These are phyloP conservation scores for Anthracocystis panici-leucophaei DNA, from an alignment of 1,284 basidiomycete species.

Conservation along the genomic window DNA sequence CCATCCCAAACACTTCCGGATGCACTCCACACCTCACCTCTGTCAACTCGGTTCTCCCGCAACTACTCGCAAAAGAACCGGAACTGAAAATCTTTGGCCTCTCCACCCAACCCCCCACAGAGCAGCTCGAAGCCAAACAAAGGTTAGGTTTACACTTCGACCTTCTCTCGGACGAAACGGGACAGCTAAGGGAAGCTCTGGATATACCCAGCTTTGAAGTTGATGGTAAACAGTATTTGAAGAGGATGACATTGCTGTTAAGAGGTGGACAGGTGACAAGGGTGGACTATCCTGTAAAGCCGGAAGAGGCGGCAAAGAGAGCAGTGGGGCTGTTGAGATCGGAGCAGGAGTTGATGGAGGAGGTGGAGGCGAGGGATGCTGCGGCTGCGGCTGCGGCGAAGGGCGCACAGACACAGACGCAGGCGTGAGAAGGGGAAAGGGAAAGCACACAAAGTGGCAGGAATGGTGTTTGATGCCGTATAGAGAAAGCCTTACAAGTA, in stretches of 20 bases:
- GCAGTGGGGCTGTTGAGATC: slow-evolving; percentile 51
- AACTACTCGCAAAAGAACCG: slow-evolving; percentile 38
- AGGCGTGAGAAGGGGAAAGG: not conserved
- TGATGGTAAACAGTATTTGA: slow-evolving; percentile 29
- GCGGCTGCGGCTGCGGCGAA: slow-evolving; percentile 23
- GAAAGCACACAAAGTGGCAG: not conserved
- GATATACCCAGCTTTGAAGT: slow-evolving; percentile 52
- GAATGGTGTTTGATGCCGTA: not conserved
- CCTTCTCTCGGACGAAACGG: slow-evolving; percentile 43
- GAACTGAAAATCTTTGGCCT: slow-evolving; percentile 58
- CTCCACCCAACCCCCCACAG: slow-evolving; percentile 33
- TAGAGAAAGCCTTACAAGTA: slow-evolving; percentile 16
- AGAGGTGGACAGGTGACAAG: slow-evolving; percentile 59
- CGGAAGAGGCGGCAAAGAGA: slow-evolving; percentile 40
- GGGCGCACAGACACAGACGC: not conserved
- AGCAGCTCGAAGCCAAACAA: slow-evolving; percentile 39
- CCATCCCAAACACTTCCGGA: slow-evolving; percentile 37
- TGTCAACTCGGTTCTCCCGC: slow-evolving; percentile 22
- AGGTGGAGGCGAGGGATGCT: slow-evolving; percentile 49
- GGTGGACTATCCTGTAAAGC: slow-evolving; percentile 56
- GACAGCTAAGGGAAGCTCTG: slow-evolving; percentile 29
- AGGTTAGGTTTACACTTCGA: slow-evolving; percentile 34
- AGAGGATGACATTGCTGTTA: slow-evolving; percentile 57
- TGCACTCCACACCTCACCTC: slow-evolving; percentile 50
- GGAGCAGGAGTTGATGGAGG: slow-evolving; percentile 43